phyloP scores from a whole-genome alignment of 805 yeast genomes.

The Sugiyamaella boreocaroliniensis region DNA sequence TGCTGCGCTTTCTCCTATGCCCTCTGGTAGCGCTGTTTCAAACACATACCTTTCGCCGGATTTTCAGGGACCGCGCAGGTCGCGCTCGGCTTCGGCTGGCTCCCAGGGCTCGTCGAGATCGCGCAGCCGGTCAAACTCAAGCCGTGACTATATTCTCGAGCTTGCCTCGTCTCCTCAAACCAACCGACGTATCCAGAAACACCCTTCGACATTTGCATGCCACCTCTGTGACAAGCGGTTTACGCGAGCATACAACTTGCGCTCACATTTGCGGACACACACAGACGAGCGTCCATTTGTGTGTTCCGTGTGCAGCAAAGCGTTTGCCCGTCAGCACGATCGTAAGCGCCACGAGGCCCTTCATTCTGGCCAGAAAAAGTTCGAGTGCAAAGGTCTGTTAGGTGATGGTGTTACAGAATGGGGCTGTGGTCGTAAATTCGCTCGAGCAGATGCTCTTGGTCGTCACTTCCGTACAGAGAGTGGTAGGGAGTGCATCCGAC shows the following conservation, averaged over 20 bases:
- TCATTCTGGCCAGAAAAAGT: conserved; percentile 68
- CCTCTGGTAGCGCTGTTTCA: not conserved
- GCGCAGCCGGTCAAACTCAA: conserved; percentile 7
- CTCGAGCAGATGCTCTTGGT: conserved; percentile 70
- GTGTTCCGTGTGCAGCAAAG: conserved; percentile 56
- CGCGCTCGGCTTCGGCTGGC: conserved; percentile 10
- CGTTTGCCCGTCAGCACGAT: conserved; percentile 74
- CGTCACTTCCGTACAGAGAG: conserved; percentile 72
- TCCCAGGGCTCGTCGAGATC: conserved; percentile 1
- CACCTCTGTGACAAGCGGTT: conserved; percentile 78
- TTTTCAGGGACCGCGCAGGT: conserved; percentile 8
- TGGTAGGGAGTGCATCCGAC: conserved; percentile 62
- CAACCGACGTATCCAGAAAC: conserved; percentile 55
- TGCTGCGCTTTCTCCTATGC: not conserved
- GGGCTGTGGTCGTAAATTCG: conserved; percentile 73
- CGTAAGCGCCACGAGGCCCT: conserved; percentile 66
- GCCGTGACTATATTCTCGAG: conserved; percentile 55
- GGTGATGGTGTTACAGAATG: conserved; percentile 53
- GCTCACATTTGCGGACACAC: conserved; percentile 86
- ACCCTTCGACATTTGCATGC: conserved; percentile 70
- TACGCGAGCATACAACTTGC: conserved; percentile 87
- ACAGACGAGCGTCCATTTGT: conserved; percentile 64
- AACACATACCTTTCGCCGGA: not conserved
- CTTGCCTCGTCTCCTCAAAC: conserved; percentile 53
- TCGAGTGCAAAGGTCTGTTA: conserved; percentile 56